These are phyloP conservation scores for Ramichloridium luteum DNA, from an alignment of 2,329 filamentous ascomycete genomes.

Conservation along the genomic window DNA sequence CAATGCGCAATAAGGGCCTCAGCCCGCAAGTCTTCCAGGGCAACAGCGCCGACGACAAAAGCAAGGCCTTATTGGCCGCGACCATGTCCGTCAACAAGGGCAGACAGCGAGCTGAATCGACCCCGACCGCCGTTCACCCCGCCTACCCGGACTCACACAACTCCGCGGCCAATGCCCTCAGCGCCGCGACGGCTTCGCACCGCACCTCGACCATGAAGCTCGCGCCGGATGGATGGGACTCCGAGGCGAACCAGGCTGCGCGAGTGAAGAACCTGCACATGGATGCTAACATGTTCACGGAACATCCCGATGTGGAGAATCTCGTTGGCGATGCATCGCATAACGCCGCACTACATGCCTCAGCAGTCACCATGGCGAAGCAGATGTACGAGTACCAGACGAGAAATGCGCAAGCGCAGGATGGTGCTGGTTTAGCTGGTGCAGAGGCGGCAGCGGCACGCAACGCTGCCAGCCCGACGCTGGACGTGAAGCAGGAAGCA, in stretches of 20 bases:
- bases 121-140: slow-evolving; percentile 31
- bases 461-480: slow-evolving; percentile 25
- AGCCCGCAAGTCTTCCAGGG: slow-evolving; percentile 36
- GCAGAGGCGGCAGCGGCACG: slow-evolving; percentile 19
- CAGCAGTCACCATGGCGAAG: slow-evolving; percentile 79
- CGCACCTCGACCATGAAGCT: slow-evolving; percentile 29
- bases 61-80: slow-evolving; percentile 61
- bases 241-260: slow-evolving; percentile 47
- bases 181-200: slow-evolving; percentile 58
- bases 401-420: slow-evolving; percentile 13
- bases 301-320: slow-evolving; percentile 56
- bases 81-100: slow-evolving; percentile 58
- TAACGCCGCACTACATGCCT: slow-evolving; percentile 63
- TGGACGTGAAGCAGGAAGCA: slow-evolving; percentile 43
- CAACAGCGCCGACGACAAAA: slow-evolving; percentile 40
- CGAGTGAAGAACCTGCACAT: slow-evolving; percentile 53
- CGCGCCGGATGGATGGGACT: slow-evolving; percentile 28
- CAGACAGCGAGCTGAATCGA: slow-evolving; percentile 53
- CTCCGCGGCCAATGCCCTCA: slow-evolving; percentile 56
- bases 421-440: slow-evolving; percentile 11
- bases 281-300: slow-evolving; percentile 67
- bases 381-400: slow-evolving; percentile 64
- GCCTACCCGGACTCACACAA: slow-evolving; percentile 46
- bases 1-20: slow-evolving; percentile 44
- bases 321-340: slow-evolving; percentile 56